phyloP scores from a whole-genome alignment of 140 eudicot genomes.

The Flaveria floridana region DNA sequence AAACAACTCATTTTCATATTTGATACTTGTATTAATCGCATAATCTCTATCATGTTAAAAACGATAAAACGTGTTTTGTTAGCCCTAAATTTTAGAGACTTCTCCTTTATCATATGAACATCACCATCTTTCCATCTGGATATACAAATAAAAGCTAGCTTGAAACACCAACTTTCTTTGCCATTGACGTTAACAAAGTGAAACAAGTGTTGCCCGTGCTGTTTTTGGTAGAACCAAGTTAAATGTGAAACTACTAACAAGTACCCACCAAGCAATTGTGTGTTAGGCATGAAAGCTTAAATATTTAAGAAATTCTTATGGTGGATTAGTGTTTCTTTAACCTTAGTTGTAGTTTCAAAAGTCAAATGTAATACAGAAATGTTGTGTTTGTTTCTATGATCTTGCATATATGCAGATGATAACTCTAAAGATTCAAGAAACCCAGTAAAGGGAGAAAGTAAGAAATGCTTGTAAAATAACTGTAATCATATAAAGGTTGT shows the following conservation, averaged over 20 bases:
- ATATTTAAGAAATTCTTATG: slow-evolving; percentile 13
- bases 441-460: background rate
- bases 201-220: slow-evolving; percentile 35
- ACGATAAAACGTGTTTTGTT: no score
- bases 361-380: slow-evolving; percentile 7
- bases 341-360: background rate
- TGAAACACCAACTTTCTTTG: slow-evolving; percentile 55
- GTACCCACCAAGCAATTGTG: background rate
- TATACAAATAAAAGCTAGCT: slow-evolving; percentile 35
- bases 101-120: slow-evolving; percentile 44
- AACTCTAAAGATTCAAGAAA: no score
- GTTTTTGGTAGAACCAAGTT: background rate
- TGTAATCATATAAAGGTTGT: background rate
- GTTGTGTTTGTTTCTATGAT: background rate
- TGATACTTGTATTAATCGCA: no score
- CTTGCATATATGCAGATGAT: background rate
- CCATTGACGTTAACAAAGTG: slow-evolving; percentile 64
- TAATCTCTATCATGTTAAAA: no score
- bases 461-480: slow-evolving; percentile 4
- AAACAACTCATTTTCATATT: no score
- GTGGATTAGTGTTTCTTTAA: slow-evolving; percentile 16
- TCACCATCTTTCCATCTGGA: slow-evolving; percentile 90
- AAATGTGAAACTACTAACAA: background rate
- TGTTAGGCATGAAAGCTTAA: slow-evolving; percentile 25
- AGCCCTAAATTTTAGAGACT: no score